Evolutionary conservation across 2,329 filamentous ascomycete species (phyloP).

Genomic region (Penicillium sp.): DNA sequence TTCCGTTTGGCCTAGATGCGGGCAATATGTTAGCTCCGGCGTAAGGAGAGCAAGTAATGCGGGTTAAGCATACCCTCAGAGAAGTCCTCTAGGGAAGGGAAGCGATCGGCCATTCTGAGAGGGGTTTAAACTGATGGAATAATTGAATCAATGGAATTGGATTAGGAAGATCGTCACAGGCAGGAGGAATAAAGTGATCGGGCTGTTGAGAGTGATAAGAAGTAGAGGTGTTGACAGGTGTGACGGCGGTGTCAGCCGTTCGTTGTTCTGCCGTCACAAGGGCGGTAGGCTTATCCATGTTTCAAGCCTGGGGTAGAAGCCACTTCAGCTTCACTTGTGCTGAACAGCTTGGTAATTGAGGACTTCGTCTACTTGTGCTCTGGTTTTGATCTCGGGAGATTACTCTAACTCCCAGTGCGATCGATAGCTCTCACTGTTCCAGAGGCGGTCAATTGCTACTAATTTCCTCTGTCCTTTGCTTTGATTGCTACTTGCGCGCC

Average conservation of each 20-base stretch:
- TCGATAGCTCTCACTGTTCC: background rate
- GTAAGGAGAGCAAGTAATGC: constrained; percentile 19
- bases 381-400: background rate
- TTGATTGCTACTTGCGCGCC: background rate
- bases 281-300: constrained; percentile 21
- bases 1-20: constrained; percentile 37
- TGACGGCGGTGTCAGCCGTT: constrained; percentile 18
- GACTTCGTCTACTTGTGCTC: background rate
- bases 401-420: background rate
- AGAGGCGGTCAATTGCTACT: background rate
- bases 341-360: background rate
- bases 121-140: constrained; percentile 4
- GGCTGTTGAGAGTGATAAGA: constrained; percentile 7
- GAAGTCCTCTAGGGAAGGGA: constrained; percentile 76
- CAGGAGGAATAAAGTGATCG: constrained; percentile 1
- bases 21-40: constrained; percentile 21
- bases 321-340: constrained; percentile 14
- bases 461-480: background rate
- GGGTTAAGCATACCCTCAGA: constrained; percentile 51
- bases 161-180: constrained; percentile 2
- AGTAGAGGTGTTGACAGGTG: constrained; percentile 22
- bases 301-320: constrained; percentile 9
- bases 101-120: constrained; percentile 67
- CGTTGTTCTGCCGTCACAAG: constrained; percentile 11
- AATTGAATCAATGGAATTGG: constrained; percentile 5